Percentiles rank a stretch among this genome's conserved stretches.
These are phyloP conservation scores for Rhodosporidiobolus odoratus DNA, from an alignment of 768 basidiomycete species.

Conservation along the genomic window DNA sequence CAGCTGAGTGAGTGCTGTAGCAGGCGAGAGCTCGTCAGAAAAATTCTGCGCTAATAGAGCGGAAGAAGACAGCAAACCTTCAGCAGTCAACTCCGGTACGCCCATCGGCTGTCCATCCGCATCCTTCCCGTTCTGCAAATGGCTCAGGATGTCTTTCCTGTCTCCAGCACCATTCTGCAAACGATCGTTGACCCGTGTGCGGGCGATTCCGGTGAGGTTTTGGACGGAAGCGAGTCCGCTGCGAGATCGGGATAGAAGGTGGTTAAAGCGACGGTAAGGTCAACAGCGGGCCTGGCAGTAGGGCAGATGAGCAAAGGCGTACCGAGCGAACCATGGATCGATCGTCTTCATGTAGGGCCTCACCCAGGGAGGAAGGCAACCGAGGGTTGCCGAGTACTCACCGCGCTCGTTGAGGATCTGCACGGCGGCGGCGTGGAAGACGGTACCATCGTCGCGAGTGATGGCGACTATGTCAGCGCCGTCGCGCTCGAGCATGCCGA, in stretches of 20 bases:
- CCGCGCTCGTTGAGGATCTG: constrained; percentile 78
- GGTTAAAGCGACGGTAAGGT: constrained; percentile 3
- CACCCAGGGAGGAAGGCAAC: constrained; percentile 66
- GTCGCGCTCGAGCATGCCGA: constrained; percentile 75
- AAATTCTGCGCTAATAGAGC: neutral
- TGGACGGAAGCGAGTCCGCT: constrained; percentile 51
- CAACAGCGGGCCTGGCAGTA: neutral
- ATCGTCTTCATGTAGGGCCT: constrained; percentile 44
- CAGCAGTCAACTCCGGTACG: constrained; percentile 75
- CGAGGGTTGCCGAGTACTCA: constrained; percentile 78
- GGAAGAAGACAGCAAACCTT: constrained; percentile 47
- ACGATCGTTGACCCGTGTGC: constrained; percentile 60
- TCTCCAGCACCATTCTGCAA: constrained; percentile 58
- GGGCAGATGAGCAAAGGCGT: neutral
- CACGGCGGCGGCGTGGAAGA: constrained; percentile 62
- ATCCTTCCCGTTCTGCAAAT: constrained; percentile 72
- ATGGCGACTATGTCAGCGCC: constrained; percentile 52
- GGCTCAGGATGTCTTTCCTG: constrained; percentile 71
- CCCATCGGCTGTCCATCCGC: constrained; percentile 73
- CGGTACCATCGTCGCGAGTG: constrained; percentile 44
- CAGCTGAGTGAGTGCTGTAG: constrained; percentile 64
- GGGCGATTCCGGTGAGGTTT: constrained; percentile 60
- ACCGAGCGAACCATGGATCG: neutral
- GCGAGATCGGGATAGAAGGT: constrained; percentile 62
- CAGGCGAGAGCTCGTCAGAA: neutral